These are phyloP conservation scores for Aspergillus tubingensis DNA, from an alignment of 2,329 filamentous ascomycete species.

Conservation along the genomic window DNA sequence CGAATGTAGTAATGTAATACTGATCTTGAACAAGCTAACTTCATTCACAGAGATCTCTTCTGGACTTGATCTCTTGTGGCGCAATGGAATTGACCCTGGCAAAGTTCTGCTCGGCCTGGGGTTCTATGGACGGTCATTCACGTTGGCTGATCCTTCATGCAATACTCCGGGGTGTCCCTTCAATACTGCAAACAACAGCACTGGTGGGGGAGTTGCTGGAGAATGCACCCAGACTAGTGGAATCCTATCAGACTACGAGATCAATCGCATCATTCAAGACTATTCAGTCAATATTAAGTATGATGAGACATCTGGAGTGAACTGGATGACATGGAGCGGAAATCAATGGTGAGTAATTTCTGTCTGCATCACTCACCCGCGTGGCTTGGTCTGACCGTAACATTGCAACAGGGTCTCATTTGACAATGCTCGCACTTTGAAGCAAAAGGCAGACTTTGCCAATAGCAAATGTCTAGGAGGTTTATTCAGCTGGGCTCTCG, in stretches of 20 bases:
- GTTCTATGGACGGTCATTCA: conserved; percentile 17
- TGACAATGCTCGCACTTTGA: conserved; percentile 41
- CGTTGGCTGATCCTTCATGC: conserved; percentile 5
- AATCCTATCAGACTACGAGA: conserved; percentile 27
- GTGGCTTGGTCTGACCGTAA: too few species aligned
- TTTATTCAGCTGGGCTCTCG: conserved; percentile 10
- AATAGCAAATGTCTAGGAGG: conserved; percentile 37
- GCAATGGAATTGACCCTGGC: conserved; percentile 6
- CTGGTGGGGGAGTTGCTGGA: conserved; percentile 18
- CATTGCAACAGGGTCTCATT: conserved; percentile 25
- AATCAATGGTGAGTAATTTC: conserved; percentile 16
- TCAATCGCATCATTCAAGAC: conserved; percentile 23
- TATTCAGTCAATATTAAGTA: conserved; percentile 18
- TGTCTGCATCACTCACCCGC: too few species aligned
- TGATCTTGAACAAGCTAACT: too few species aligned
- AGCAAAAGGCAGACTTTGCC: conserved; percentile 40
- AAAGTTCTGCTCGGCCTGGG: conserved; percentile 17
- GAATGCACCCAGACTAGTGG: conserved; percentile 25
- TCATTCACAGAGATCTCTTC: conserved; percentile 11
- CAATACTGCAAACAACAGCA: not conserved
- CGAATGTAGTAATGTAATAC: too few species aligned
- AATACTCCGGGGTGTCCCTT: conserved; percentile 17
- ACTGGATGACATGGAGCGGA: conserved; percentile 10
- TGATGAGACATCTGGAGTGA: too few species aligned
- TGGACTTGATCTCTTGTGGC: conserved; percentile 17